These are phyloP conservation scores for Drechslerella dactyloides DNA, from an alignment of 2,329 filamentous ascomycete species.

Conservation along the genomic window DNA sequence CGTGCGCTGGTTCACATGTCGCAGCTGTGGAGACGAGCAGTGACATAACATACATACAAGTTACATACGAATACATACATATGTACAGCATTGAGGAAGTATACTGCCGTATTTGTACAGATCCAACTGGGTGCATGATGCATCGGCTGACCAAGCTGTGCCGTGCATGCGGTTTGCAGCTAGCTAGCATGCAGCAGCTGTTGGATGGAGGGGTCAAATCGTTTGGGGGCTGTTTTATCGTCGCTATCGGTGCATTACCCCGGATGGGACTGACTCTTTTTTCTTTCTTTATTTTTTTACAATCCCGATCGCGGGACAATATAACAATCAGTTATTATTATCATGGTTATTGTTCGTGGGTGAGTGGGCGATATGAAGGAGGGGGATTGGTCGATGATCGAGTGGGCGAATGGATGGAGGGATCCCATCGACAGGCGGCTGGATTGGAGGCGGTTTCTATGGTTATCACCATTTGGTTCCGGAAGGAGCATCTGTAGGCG, in stretches of 20 bases:
- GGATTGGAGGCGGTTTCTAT: constrained; percentile 44
- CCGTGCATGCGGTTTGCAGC: too few relatives aligned
- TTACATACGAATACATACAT: background rate
- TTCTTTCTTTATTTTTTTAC: background rate
- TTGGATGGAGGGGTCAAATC: too few relatives aligned
- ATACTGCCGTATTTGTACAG: too few relatives aligned
- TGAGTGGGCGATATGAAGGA: too few relatives aligned
- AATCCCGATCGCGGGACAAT: background rate
- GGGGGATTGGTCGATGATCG: too few relatives aligned
- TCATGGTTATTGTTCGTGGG: background rate
- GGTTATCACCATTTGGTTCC: constrained; percentile 44
- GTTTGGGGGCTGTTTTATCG: background rate
- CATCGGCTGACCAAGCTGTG: too few relatives aligned
- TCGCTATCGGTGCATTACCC: background rate
- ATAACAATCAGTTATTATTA: background rate
- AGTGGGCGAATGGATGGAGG: too few relatives aligned
- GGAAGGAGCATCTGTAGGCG: constrained; percentile 27
- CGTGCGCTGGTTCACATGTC: background rate
- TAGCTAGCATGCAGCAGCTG: too few relatives aligned
- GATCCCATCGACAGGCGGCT: constrained; percentile 19
- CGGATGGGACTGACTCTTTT: background rate
- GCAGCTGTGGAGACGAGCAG: constrained; percentile 1
- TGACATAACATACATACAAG: background rate
- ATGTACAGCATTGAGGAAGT: background rate
- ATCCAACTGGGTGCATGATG: too few relatives aligned